These are phyloP conservation scores for Vaccinium myrtillus DNA, from an alignment of 148 eudicot genomes.

Conservation along the genomic window DNA sequence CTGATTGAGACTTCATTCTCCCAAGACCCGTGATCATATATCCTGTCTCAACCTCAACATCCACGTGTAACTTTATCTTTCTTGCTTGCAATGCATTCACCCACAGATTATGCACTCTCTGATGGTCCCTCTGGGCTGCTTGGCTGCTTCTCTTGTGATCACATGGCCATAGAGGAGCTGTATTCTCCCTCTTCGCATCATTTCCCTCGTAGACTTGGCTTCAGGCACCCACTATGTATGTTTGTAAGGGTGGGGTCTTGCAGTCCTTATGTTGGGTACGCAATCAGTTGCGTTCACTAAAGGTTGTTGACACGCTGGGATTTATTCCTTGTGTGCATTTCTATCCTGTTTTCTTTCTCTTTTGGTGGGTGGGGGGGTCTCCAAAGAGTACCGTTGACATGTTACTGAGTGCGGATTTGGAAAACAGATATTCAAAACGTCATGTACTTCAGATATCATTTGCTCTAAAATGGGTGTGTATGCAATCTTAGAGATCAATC, in stretches of 20 bases:
- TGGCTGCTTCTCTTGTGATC: not conserved
- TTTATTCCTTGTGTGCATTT: not conserved
- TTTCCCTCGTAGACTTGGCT: slow-evolving; percentile 12
- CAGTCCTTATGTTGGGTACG: not conserved
- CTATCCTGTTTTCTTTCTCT: too few relatives aligned
- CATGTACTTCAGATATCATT: not conserved
- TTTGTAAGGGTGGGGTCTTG: not conserved
- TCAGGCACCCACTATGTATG: not conserved
- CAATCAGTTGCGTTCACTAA: not conserved
- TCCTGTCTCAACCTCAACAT: not conserved
- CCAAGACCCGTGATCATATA: not conserved
- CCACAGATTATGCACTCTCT: not conserved
- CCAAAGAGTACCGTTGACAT: not conserved
- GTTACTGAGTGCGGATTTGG: not conserved
- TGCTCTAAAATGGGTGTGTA: not conserved
- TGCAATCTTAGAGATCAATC: not conserved
- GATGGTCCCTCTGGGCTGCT: not conserved
- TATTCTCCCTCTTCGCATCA: slow-evolving; percentile 1
- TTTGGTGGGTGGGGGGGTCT: not conserved
- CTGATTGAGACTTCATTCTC: not conserved
- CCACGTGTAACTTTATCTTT: not conserved
- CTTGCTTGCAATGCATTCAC: not conserved
- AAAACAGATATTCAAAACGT: not conserved
- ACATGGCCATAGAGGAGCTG: not conserved
- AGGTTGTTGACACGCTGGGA: not conserved